A percentile compares a stretch with the other conserved stretches of the same genome.
Conservation (phyloP, 2,329 filamentous ascomycete genomes). For the Leptographium lundbergii region DNA sequence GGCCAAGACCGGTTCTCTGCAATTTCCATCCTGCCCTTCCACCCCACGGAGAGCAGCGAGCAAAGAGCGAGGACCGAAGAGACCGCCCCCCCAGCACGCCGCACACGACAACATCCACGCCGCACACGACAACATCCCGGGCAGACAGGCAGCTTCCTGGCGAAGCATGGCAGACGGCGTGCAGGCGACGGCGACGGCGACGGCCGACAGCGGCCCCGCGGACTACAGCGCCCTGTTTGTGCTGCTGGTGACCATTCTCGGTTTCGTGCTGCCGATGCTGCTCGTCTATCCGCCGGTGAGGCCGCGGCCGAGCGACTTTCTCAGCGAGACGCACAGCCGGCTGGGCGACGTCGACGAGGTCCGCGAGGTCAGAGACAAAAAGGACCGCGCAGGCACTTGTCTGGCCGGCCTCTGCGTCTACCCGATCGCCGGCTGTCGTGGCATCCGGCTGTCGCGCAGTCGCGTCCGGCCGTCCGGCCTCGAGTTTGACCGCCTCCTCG, state of each 20-base stretch:
- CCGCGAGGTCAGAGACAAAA: constrained; percentile 9
- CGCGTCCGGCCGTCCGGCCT: constrained; percentile 57
- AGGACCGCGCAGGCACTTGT: constrained; percentile 16
- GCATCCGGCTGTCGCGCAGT: constrained; percentile 56
- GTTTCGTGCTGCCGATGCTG: constrained; percentile 41
- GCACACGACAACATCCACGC: too few species aligned
- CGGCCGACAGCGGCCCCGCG: not conserved
- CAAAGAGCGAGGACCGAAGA: too few species aligned
- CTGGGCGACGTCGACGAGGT: constrained; percentile 31
- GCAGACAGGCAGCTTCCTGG: not conserved
- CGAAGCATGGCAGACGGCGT: not conserved
- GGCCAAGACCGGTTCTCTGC: not conserved
- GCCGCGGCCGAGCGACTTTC: constrained; percentile 38
- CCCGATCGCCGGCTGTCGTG: constrained; percentile 70
- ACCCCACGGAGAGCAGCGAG: too few species aligned
- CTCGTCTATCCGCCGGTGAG: constrained; percentile 42
- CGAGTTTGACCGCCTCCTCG: constrained; percentile 71
- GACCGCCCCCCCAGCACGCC: too few species aligned
- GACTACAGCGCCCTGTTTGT: constrained; percentile 18
- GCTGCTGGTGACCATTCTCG: constrained; percentile 29
- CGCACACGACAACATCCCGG: too few species aligned
- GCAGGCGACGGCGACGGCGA: not conserved
- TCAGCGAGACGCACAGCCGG: constrained; percentile 40
- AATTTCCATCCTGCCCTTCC: too few species aligned
- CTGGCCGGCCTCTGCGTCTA: constrained; percentile 67